A percentile compares a stretch with the other conserved stretches of the same genome.
Evolutionary conservation across 208 protist genomes (phyloP).

Genomic region (Acanthamoeba divionensis): DNA sequence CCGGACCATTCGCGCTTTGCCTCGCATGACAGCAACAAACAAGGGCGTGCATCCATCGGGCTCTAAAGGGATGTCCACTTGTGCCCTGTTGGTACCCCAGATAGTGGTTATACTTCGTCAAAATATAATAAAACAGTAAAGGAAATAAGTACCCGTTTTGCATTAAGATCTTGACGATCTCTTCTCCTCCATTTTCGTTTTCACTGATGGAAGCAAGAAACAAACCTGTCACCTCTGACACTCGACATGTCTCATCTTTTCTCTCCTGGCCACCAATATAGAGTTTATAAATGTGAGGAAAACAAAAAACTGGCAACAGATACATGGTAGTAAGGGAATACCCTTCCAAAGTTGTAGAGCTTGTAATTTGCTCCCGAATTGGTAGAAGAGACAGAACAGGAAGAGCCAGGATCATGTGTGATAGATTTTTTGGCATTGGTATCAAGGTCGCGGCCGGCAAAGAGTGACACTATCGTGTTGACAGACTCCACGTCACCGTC

Average conservation of each 20-base stretch:
- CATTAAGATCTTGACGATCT: not conserved
- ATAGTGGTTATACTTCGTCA: too few relatives aligned
- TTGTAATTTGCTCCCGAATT: too few relatives aligned
- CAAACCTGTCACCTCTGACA: not conserved
- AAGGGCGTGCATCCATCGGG: not conserved
- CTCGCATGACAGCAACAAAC: not conserved
- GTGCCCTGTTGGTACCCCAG: not conserved
- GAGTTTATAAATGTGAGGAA: not conserved
- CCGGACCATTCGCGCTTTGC: conserved; percentile 24
- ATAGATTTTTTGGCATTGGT: not conserved
- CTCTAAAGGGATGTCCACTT: not conserved
- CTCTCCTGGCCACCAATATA: not conserved
- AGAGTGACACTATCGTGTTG: not conserved
- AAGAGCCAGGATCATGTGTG: too few relatives aligned
- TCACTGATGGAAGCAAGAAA: conserved; percentile 22
- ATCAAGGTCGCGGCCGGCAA: not conserved
- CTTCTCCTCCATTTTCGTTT: conserved; percentile 1
- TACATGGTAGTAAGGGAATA: too few relatives aligned
- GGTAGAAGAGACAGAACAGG: too few relatives aligned
- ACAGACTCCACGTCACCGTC: not conserved
- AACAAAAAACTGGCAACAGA: not conserved
- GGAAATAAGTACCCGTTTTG: not conserved
- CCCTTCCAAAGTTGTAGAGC: too few relatives aligned
- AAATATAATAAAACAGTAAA: too few relatives aligned
- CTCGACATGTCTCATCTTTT: not conserved